Conservation (phyloP, 257 asterid species). For the Thymus mandschuricus region DNA sequence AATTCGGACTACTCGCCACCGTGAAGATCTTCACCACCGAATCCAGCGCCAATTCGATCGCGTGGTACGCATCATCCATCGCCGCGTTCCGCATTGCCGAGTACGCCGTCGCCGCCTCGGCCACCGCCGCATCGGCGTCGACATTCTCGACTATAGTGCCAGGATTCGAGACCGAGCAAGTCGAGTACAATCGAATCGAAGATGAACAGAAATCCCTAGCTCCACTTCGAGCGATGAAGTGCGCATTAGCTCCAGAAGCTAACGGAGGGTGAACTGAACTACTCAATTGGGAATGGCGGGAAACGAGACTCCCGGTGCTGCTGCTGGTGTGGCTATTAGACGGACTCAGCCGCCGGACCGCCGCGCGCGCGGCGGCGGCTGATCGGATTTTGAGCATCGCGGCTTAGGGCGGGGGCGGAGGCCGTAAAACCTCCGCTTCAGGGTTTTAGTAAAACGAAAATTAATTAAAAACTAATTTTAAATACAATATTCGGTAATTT, state of each 20-base stretch:
- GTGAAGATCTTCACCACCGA: constrained; percentile 94
- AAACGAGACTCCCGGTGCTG: constrained; percentile 1
- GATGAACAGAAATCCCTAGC: constrained; percentile 7
- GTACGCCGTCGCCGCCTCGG: constrained; percentile 18
- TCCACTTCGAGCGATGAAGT: constrained; percentile 8
- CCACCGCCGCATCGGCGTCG: constrained; percentile 37
- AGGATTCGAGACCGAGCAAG: constrained; percentile 41
- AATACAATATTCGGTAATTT: too few species aligned
- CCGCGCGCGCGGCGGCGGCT: constrained; percentile 45
- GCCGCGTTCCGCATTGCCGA: constrained; percentile 37
- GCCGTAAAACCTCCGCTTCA: constrained; percentile 43
- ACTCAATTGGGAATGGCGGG: constrained; percentile 16
- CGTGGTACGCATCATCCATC: constrained; percentile 58
- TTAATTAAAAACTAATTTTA: too few species aligned
- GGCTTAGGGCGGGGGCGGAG: constrained; percentile 31
- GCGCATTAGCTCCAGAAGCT: constrained; percentile 27
- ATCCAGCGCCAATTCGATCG: constrained; percentile 89
- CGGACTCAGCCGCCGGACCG: constrained; percentile 38
- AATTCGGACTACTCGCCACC: constrained; percentile 88
- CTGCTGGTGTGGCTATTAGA: constrained; percentile 14
- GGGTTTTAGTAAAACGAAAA: constrained; percentile 37
- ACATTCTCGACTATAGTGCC: constrained; percentile 29
- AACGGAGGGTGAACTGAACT: constrained; percentile 13
- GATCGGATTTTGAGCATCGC: constrained; percentile 46
- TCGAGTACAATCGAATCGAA: constrained; percentile 33